Conservation (phyloP, 1,284 basidiomycete species). For the Puccinia polysora region DNA sequence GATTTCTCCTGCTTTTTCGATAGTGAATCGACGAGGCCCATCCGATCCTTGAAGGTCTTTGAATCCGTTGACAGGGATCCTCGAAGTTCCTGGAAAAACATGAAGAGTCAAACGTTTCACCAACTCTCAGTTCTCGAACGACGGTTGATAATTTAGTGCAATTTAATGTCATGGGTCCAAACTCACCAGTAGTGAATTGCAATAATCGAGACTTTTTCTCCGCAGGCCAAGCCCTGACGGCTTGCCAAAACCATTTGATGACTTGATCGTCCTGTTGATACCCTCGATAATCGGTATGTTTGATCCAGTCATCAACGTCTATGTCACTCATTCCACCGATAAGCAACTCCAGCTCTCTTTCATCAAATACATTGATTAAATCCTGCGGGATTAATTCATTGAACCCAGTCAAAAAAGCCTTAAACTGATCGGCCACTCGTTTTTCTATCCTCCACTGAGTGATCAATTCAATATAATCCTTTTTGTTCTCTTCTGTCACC, state of each 20-base stretch:
- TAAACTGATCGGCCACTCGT: constrained; percentile 90
- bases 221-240: constrained; percentile 67
- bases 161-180: background rate
- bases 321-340: constrained; percentile 99
- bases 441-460: constrained; percentile 90
- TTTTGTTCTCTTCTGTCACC: constrained; percentile 97
- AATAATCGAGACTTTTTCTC: constrained; percentile 47
- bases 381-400: constrained; percentile 92
- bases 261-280: constrained; percentile 67
- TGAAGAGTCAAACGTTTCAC: too few relatives aligned
- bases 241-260: constrained; percentile 99
- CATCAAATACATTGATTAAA: constrained; percentile 94
- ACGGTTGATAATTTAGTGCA: background rate
- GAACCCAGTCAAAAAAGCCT: constrained; percentile 91
- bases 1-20: constrained; percentile 47
- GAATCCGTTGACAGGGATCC: constrained; percentile 48
- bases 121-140: too few relatives aligned
- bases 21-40: constrained; percentile 49
- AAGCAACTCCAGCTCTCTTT: constrained; percentile 88
- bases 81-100: constrained; percentile 44
- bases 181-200: constrained; percentile 84
- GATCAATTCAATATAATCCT: constrained; percentile 89
- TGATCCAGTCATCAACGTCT: constrained; percentile 66
- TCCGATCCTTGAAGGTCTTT: constrained; percentile 48
- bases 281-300: constrained; percentile 62